Evolutionary conservation across 352 stramenopile species (phyloP), one percentile per base, ranked within the genome.

Genomic region (Pythium chondricola): DNA sequence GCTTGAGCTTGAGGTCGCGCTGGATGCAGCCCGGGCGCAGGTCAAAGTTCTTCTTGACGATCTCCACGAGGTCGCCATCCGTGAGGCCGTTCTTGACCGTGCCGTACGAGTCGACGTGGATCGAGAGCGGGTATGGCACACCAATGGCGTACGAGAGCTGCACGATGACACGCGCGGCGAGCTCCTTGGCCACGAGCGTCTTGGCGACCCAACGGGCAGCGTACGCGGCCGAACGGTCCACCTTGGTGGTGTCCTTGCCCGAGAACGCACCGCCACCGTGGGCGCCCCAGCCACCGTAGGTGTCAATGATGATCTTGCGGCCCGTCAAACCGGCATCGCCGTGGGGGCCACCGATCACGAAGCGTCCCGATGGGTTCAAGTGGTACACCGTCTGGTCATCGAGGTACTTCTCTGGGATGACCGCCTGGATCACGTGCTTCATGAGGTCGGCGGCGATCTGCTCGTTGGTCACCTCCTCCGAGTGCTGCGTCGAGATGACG

Each of bases 11-110:
- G 27, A 99, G 79, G 70, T 99, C 95, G 55, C 95, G 96, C 64
- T 99, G 93, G 69, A 99, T 98, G 70, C 96, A 97, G 67, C 97
- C 97, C 25, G 96, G 95, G 54, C 91, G 85, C 45, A 99, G 71
- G 76, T 99, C 97, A 65, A 99, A 99, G 75, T 99, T 99, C 71
- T 98, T 98, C 57, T 98, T 97, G 51, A 99, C 88, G 57, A 99
- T 93, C 58, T 98, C 88, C 13, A 97, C 89, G 40, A 99, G 78
- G 48, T 99, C 95, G 18, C 86, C 74, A 73, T 99, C 96, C 11
- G 91, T 90, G 77, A 98, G 88, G 26, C 79, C 83, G 27, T 97
- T 75, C 74, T 98, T 98, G 43, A 87, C 89, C 10, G 97, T 99
- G 61, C 97, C 96, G 74, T 99, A 99, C 39, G 95, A 98, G 72